Percentiles rank a stretch among this genome's conserved stretches.
These are phyloP conservation scores for Aquilaria agallochum DNA, from an alignment of 441 rosid species.

Conservation along the genomic window DNA sequence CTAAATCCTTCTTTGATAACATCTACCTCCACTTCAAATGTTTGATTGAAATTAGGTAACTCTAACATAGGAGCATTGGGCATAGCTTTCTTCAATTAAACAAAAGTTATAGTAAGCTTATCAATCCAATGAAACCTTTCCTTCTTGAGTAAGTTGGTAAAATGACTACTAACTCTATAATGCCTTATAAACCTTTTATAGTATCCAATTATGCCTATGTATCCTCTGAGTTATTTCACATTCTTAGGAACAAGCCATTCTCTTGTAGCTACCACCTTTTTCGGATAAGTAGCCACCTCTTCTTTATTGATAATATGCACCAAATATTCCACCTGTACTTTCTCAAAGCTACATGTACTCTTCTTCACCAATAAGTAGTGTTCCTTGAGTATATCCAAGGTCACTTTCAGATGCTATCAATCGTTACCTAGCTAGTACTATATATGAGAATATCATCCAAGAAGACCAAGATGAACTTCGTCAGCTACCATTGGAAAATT, in stretches of 20 bases:
- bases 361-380: background rate
- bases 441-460: background rate
- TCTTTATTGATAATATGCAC: background rate
- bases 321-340: background rate
- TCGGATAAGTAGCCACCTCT: background rate
- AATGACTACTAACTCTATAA: background rate
- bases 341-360: background rate
- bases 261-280: background rate
- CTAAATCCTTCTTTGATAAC: background rate
- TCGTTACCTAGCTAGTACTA: background rate
- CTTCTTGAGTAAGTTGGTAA: background rate
- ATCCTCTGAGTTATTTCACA: background rate
- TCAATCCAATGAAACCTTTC: background rate
- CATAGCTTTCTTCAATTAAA: background rate
- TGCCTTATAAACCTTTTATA: background rate
- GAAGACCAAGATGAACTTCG: slow-evolving; percentile 1
- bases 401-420: background rate
- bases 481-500: background rate
- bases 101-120: background rate
- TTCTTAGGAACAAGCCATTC: background rate
- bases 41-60: background rate
- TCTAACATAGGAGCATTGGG: background rate
- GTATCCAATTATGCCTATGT: background rate
- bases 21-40: background rate
- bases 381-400: background rate